Evolutionary conservation across 768 basidiomycete genomes (phyloP).

Genomic region (Multifurca ochricompacta): DNA sequence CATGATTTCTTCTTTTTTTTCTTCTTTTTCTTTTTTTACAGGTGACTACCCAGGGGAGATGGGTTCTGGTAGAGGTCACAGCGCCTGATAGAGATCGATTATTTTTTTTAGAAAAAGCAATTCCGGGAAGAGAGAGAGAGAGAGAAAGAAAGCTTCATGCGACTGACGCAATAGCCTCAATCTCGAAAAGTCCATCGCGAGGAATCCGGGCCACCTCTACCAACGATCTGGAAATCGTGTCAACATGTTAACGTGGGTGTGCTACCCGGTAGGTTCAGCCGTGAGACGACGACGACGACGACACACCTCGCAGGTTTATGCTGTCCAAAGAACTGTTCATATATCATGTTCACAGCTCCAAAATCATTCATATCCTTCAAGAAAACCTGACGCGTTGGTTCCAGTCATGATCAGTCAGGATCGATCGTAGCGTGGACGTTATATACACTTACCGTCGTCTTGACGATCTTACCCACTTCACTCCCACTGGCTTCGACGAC

Average conservation of each 20-base stretch:
- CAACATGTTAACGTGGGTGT: not conserved
- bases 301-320: constrained; percentile 77
- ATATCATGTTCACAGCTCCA: constrained; percentile 69
- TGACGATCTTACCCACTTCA: constrained; percentile 72
- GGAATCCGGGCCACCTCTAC: constrained; percentile 88
- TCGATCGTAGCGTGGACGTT: not conserved
- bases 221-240: constrained; percentile 46
- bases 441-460: constrained; percentile 63
- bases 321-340: constrained; percentile 76
- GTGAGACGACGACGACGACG: too few relatives aligned
- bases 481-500: constrained; percentile 81
- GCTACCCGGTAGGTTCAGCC: not conserved
- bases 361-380: constrained; percentile 93
- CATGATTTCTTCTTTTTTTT: too few relatives aligned
- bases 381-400: constrained; percentile 79
- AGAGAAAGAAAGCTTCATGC: not conserved
- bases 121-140: too few relatives aligned
- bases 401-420: not conserved
- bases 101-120: too few relatives aligned
- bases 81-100: not conserved
- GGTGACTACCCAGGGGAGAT: too few relatives aligned
- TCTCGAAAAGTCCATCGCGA: constrained; percentile 85
- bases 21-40: too few relatives aligned
- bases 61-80: not conserved
- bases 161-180: constrained; percentile 75